phyloP scores from a whole-genome alignment of 306 rosid species.

The Aeschynomene evenia region DNA sequence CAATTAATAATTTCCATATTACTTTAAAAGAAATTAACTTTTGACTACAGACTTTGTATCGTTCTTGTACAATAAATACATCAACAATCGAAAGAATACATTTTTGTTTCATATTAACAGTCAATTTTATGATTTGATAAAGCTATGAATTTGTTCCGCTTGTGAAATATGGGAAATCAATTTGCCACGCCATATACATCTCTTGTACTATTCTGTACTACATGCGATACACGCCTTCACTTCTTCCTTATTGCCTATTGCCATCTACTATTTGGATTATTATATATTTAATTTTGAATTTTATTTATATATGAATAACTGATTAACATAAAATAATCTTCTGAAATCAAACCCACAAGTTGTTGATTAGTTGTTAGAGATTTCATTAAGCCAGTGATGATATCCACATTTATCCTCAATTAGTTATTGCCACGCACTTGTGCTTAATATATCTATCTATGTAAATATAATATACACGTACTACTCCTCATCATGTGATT shows the following conservation, averaged over 20 bases:
- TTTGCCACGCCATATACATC: too few relatives aligned
- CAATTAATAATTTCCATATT: background rate
- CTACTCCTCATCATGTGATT: too few relatives aligned
- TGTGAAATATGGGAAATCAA: too few relatives aligned
- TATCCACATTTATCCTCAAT: background rate
- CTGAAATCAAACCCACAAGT: too few relatives aligned
- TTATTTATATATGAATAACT: too few relatives aligned
- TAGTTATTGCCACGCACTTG: background rate
- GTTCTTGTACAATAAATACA: background rate
- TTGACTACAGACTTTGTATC: background rate
- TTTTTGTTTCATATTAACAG: background rate
- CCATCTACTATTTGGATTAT: too few relatives aligned
- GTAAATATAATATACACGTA: background rate
- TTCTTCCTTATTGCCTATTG: background rate
- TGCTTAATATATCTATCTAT: background rate
- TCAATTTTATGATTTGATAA: too few relatives aligned
- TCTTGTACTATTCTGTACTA: background rate
- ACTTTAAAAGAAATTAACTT: background rate
- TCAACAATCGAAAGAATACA: background rate
- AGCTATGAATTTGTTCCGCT: too few relatives aligned
- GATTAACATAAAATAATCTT: too few relatives aligned
- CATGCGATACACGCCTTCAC: background rate
- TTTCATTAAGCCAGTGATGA: background rate
- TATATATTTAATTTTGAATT: too few relatives aligned
- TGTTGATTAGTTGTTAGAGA: background rate